Percentiles rank a stretch among this genome's conserved stretches.
Conservation (phyloP, 352 stramenopile genomes). For the Pythium sp. region DNA sequence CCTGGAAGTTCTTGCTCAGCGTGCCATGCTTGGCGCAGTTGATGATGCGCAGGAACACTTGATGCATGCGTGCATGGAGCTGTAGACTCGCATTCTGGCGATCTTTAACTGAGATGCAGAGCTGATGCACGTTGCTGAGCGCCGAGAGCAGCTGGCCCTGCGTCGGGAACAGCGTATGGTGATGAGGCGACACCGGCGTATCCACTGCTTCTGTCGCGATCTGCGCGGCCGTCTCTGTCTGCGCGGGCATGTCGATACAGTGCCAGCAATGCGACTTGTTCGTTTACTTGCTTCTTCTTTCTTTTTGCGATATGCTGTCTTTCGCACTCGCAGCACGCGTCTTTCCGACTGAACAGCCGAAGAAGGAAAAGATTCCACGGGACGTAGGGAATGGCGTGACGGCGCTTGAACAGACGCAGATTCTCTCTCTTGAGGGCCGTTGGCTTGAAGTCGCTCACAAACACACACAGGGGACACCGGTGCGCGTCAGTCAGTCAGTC, state of each 20-base stretch:
- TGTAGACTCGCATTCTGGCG: conserved; percentile 41
- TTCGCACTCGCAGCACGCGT: neutral
- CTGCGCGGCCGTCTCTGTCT: neutral
- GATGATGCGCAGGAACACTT: conserved; percentile 43
- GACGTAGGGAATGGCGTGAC: neutral
- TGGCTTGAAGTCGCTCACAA: neutral
- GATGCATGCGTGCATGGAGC: conserved; percentile 44
- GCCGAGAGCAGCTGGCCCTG: conserved; percentile 33
- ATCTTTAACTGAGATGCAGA: conserved; percentile 44
- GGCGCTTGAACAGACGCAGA: neutral
- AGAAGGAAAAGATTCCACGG: conserved; percentile 6
- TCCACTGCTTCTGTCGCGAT: neutral
- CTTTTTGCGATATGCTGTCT: neutral
- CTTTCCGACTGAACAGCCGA: neutral
- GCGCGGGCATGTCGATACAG: conserved; percentile 1
- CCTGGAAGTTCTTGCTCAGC: conserved; percentile 24
- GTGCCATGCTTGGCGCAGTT: conserved; percentile 26
- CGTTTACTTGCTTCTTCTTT: neutral
- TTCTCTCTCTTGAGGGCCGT: neutral
- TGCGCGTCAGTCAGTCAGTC: neutral
- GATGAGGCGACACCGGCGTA: neutral
- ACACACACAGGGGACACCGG: neutral
- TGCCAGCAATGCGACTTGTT: neutral
- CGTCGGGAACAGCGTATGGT: conserved; percentile 24
- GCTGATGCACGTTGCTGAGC: conserved; percentile 33